Evolutionary conservation across 2,329 filamentous ascomycete species (phyloP).

Genomic region (Rutstroemia sydowiana): DNA sequence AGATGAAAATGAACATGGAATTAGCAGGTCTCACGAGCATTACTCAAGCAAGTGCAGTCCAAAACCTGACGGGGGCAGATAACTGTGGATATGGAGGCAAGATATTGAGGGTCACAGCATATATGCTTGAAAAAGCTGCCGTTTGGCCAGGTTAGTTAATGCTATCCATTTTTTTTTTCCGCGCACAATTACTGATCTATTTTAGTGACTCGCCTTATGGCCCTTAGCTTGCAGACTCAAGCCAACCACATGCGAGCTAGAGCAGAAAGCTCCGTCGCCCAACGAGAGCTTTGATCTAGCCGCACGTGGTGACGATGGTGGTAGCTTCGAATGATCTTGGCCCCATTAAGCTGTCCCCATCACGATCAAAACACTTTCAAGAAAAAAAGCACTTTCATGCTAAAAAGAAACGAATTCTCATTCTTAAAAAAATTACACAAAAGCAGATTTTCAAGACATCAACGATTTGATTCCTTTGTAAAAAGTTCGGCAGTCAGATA

Average conservation of each 20-base stretch:
- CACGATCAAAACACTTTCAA: too few relatives aligned
- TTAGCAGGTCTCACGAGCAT: conserved; percentile 46
- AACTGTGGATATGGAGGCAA: conserved; percentile 76
- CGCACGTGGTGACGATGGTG: neutral
- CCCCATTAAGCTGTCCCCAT: neutral
- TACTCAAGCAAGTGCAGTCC: conserved; percentile 41
- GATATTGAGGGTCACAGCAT: conserved; percentile 74
- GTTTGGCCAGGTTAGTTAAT: conserved; percentile 77
- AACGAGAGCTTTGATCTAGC: conserved; percentile 17
- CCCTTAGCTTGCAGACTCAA: conserved; percentile 56
- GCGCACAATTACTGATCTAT: conserved; percentile 22
- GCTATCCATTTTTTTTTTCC: neutral
- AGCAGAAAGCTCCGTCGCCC: conserved; percentile 36
- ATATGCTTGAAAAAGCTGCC: conserved; percentile 79
- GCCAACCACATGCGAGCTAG: conserved; percentile 56
- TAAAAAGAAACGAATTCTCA: neutral
- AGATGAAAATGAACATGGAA: conserved; percentile 66
- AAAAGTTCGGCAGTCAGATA: conserved; percentile 8
- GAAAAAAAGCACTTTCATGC: neutral
- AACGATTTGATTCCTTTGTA: conserved; percentile 8
- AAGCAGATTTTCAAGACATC: neutral
- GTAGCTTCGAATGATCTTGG: neutral
- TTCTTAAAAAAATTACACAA: conserved; percentile 1
- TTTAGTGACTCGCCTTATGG: conserved; percentile 63
- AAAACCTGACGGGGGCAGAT: conserved; percentile 47